A percentile compares a stretch with the other conserved stretches of the same genome.
phyloP scores from a whole-genome alignment of 371 early-diverging fungal genomes.

The Apophysomyces sp. region DNA sequence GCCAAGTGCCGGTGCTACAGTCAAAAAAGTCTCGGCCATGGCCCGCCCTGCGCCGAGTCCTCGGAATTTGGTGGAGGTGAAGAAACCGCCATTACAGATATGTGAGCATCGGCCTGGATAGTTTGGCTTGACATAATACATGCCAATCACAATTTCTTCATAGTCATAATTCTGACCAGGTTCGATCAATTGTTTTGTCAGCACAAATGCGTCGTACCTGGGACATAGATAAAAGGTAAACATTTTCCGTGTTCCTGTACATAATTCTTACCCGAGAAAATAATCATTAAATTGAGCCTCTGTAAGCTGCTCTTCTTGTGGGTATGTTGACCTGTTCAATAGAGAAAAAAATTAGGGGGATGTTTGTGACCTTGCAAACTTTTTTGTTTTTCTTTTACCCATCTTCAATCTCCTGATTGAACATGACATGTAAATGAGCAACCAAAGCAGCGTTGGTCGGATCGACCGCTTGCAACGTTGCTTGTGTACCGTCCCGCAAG shows the following conservation, averaged over 20 bases:
- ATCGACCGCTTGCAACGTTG: constrained; percentile 30
- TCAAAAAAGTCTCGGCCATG: constrained; percentile 67
- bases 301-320: constrained; percentile 60
- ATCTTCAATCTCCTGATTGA: constrained; percentile 63
- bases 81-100: constrained; percentile 80
- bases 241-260: background rate
- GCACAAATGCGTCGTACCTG: constrained; percentile 61
- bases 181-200: constrained; percentile 31
- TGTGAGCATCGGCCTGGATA: constrained; percentile 68
- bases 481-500: constrained; percentile 30
- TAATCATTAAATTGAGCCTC: constrained; percentile 52
- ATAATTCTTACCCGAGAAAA: constrained; percentile 43
- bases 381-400: constrained; percentile 39
- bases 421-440: constrained; percentile 48
- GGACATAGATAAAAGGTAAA: background rate
- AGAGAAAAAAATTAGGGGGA: constrained; percentile 1
- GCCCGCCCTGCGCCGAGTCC: constrained; percentile 64
- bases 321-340: constrained; percentile 75
- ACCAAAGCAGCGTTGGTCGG: constrained; percentile 32
- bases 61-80: constrained; percentile 53
- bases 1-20: constrained; percentile 65
- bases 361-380: background rate
- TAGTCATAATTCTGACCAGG: constrained; percentile 28
- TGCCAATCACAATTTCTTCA: constrained; percentile 55
- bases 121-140: constrained; percentile 80